phyloP scores from a whole-genome alignment of 2,329 filamentous ascomycete genomes.

The Curvularia sp. region DNA sequence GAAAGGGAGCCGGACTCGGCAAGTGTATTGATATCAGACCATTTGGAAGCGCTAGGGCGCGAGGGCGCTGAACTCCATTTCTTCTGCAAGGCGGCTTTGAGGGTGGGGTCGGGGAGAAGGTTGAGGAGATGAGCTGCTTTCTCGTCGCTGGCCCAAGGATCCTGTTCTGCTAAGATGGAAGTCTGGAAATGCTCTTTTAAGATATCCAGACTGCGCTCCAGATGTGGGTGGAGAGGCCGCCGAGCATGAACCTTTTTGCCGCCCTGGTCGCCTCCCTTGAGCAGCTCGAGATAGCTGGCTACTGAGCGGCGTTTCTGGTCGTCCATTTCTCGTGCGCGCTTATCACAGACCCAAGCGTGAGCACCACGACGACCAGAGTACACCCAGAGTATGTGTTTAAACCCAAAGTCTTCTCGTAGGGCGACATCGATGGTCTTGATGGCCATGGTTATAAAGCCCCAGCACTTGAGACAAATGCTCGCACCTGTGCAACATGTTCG shows the following conservation, averaged over 20 bases:
- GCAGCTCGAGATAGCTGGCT: constrained; percentile 85
- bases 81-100: constrained; percentile 79
- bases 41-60: constrained; percentile 80
- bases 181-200: constrained; percentile 83
- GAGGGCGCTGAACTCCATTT: constrained; percentile 90
- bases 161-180: constrained; percentile 82
- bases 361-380: constrained; percentile 96
- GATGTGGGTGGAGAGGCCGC: constrained; percentile 87
- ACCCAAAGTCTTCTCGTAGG: constrained; percentile 92
- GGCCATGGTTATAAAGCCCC: constrained; percentile 97
- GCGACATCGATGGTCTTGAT: constrained; percentile 91
- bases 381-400: constrained; percentile 96
- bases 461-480: constrained; percentile 92
- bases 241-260: constrained; percentile 86
- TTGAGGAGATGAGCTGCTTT: constrained; percentile 79
- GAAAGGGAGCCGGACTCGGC: constrained; percentile 78
- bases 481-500: constrained; percentile 93
- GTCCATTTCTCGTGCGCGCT: constrained; percentile 80
- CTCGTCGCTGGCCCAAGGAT: constrained; percentile 76
- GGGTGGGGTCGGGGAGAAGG: constrained; percentile 79
- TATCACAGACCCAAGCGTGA: constrained; percentile 98
- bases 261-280: constrained; percentile 84
- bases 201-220: constrained; percentile 84
- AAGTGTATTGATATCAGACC: constrained; percentile 89
- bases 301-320: constrained; percentile 86